Base-by-base conservation (phyloP, 169 alveolate species). In the Plasmodium gallinaceum region DNA sequence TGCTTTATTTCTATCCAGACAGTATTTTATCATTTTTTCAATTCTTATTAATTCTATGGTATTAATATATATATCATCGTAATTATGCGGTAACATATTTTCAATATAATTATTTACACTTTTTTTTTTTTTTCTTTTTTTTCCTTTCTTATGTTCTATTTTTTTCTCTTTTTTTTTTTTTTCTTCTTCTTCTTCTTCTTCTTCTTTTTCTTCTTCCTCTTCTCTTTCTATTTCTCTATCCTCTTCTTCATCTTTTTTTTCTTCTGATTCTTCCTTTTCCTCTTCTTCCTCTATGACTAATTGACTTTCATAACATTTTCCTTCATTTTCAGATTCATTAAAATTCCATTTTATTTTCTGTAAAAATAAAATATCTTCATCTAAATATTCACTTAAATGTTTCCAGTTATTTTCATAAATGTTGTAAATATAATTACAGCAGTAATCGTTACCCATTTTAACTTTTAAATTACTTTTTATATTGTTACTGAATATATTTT, bases 401-500 rank as follows among this genome's bases (percentile, higher is more conserved):
- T 83, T 83, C 91, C 91, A 83, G 26, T 42, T 72, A 68, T 83
- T 83, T 16, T 83, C 91, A 48, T 83, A 83, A 12, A 83, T 32
- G 32, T 83, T 83, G 9, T 83, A 83, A 20, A 60, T 46, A 37
- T 83, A 83, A 48, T 83, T 68, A 62, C 91, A 83, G 32, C 91
- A 83, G 32, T 83, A 83, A 60, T 83, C 91, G 26, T 46, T 83
- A 0, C 91, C 91, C 91, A 83, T 83, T 62, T 83, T 83, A n/a
- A 83, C 91, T 39, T 83, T 83, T 48, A 68, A 71, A 32, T 66
- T 83, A 14, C 57, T 57, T 88, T 94, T 91, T 85, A 93, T 92
- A 88, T 93, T 93, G 70, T 89, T 90, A 76, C 73, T 91, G 80
- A 91, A 94, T 60, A 73, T 64, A 91, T 92, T 93, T 72, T 94